Evolutionary conservation across 371 early-diverging fungal species (phyloP).

Genomic region (Mortierella sp.): DNA sequence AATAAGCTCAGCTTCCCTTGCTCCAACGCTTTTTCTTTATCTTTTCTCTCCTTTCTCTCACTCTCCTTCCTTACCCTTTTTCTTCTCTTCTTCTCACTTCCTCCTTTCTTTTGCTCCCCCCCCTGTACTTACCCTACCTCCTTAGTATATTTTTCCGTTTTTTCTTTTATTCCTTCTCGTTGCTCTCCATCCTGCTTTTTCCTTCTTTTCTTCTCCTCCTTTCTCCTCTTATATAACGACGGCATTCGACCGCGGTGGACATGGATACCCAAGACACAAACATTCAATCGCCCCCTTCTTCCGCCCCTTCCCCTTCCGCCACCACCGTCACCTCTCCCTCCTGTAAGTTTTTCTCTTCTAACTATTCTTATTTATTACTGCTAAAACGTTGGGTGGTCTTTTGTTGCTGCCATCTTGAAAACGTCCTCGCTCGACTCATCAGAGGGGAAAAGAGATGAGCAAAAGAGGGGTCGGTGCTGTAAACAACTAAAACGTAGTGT

Average conservation of each 20-base stretch:
- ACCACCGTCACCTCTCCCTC: neutral
- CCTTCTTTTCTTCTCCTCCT: neutral
- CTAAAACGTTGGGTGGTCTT: no score
- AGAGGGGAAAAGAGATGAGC: neutral
- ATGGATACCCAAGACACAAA: slow-evolving; percentile 6
- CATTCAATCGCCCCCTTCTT: slow-evolving; percentile 1
- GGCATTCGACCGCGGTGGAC: slow-evolving; percentile 5
- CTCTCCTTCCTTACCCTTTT: slow-evolving; percentile 1
- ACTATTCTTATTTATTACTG: neutral
- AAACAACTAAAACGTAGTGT: neutral
- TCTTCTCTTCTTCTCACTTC: slow-evolving; percentile 1
- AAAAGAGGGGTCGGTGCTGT: slow-evolving; percentile 2
- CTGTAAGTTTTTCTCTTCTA: neutral
- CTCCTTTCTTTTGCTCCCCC: neutral
- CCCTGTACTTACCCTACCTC: neutral
- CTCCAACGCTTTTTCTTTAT: neutral
- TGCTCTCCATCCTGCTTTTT: no score
- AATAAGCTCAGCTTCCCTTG: slow-evolving; percentile 6
- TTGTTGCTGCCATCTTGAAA: no score
- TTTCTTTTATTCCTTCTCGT: neutral
- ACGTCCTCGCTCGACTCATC: no score
- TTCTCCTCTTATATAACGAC: neutral
- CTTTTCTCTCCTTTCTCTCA: neutral
- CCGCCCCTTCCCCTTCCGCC: slow-evolving; percentile 1
- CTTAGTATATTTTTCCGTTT: no score